Percentiles rank a stretch among this genome's conserved stretches.
phyloP scores from a whole-genome alignment of 495 filamentous ascomycete genomes.

The Podospora pseudoanserina region DNA sequence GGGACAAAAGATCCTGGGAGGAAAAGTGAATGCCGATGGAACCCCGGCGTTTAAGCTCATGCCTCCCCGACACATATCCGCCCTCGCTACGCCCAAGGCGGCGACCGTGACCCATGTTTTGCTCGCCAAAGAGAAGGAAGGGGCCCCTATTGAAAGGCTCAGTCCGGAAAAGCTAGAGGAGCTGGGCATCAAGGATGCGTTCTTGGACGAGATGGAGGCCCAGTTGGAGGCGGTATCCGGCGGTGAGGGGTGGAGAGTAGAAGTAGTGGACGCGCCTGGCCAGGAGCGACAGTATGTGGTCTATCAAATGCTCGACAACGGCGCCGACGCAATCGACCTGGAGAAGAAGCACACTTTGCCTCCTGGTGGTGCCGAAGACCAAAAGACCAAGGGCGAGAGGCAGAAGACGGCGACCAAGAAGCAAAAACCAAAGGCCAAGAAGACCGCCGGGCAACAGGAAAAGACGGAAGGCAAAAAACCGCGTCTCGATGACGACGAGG shows the following conservation, averaged over 20 bases:
- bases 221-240: constrained; percentile 29
- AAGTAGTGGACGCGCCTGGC: constrained; percentile 45
- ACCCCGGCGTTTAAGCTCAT: constrained; percentile 32
- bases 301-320: constrained; percentile 29
- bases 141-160: constrained; percentile 38
- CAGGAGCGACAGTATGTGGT: constrained; percentile 41
- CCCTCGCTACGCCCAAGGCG: background rate
- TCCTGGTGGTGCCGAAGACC: background rate
- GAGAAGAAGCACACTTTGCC: constrained; percentile 2
- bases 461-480: constrained; percentile 9
- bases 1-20: constrained; percentile 47
- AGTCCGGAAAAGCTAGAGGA: constrained; percentile 62
- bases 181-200: constrained; percentile 64
- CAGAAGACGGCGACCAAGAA: constrained; percentile 8
- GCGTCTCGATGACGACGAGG: constrained; percentile 17
- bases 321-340: constrained; percentile 30
- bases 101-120: constrained; percentile 32
- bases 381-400: background rate
- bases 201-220: constrained; percentile 55
- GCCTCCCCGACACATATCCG: constrained; percentile 36
- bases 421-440: constrained; percentile 9
- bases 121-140: constrained; percentile 15
- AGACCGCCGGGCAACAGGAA: constrained; percentile 4
- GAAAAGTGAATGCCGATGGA: constrained; percentile 33
- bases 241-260: constrained; percentile 52